phyloP scores from a whole-genome alignment of 495 filamentous ascomycete species.

The Aspergillus affinis region DNA sequence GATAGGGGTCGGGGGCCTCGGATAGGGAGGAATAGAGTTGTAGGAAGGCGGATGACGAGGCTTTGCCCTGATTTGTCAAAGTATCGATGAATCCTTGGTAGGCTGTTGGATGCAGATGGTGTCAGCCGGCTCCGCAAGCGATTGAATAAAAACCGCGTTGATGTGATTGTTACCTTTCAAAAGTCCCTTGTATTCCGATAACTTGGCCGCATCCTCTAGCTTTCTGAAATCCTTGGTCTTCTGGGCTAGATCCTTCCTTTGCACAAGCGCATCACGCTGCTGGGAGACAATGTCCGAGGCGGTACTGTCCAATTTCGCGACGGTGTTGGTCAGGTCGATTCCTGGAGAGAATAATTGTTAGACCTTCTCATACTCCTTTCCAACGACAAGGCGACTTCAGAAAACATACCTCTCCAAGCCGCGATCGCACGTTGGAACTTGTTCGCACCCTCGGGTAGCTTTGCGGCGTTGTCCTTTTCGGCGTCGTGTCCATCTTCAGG shows the following conservation, averaged over 20 bases:
- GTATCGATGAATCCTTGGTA: conserved; percentile 98
- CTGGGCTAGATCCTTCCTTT: conserved; percentile 94
- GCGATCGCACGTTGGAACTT: conserved; percentile 95
- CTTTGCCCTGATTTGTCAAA: conserved; percentile 89
- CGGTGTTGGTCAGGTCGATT: conserved; percentile 82
- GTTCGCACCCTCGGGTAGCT: conserved; percentile 63
- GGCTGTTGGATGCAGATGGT: conserved; percentile 47
- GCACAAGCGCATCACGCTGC: conserved; percentile 87
- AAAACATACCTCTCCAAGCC: conserved; percentile 82
- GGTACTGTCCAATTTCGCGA: conserved; percentile 84
- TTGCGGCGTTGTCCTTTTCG: conserved; percentile 24
- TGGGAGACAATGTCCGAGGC: conserved; percentile 90
- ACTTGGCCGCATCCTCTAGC: conserved; percentile 85
- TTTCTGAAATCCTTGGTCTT: conserved; percentile 99
- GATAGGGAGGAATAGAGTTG: conserved; percentile 90
- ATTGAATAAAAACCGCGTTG: not conserved
- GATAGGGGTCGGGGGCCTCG: conserved; percentile 95
- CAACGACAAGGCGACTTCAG: not conserved
- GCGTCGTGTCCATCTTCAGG: conserved; percentile 33
- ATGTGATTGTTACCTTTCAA: conserved; percentile 66
- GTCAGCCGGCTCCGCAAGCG: conserved; percentile 1
- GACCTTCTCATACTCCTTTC: conserved; percentile 19
- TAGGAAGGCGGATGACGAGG: conserved; percentile 85
- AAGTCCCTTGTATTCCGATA: conserved; percentile 82
- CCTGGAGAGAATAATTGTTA: conserved; percentile 48